These are phyloP conservation scores for Globisporangium nagaii DNA, from an alignment of 352 stramenopile species.

Conservation along the genomic window DNA sequence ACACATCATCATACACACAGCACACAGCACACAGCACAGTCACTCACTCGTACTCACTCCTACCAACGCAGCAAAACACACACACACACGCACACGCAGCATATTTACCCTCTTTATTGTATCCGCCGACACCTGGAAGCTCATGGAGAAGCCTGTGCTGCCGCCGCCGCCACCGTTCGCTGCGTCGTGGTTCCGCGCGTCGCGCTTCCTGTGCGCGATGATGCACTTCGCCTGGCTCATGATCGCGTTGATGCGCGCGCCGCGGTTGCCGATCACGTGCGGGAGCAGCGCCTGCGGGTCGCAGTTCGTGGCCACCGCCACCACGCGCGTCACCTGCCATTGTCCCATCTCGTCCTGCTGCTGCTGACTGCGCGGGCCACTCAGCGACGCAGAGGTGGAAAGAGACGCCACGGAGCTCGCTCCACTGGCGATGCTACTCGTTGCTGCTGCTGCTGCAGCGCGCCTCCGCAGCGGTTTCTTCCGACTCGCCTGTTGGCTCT, in stretches of 20 bases:
- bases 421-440: not conserved
- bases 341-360: slow-evolving; percentile 6
- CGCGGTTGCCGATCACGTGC: slow-evolving; percentile 42
- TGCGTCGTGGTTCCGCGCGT: not conserved
- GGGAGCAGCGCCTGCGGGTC: slow-evolving; percentile 32
- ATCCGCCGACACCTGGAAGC: slow-evolving; percentile 50
- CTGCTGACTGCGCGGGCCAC: not conserved
- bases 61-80: not conserved
- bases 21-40: not conserved
- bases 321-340: slow-evolving; percentile 16
- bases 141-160: slow-evolving; percentile 24
- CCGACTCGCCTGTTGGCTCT: not conserved
- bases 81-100: not conserved
- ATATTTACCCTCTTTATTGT: slow-evolving; percentile 35
- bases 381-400: not conserved
- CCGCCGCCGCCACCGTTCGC: not conserved
- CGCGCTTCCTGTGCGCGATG: slow-evolving; percentile 33
- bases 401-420: not conserved
- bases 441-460: not conserved
- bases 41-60: not conserved
- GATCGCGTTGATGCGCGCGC: slow-evolving; percentile 46
- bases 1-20: not conserved
- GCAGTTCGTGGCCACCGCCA: slow-evolving; percentile 42
- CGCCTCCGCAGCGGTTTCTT: slow-evolving; percentile 11
- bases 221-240: slow-evolving; percentile 53